phyloP scores from a whole-genome alignment of 106 monocot genomes.

The Dactylorhiza incarnata region DNA sequence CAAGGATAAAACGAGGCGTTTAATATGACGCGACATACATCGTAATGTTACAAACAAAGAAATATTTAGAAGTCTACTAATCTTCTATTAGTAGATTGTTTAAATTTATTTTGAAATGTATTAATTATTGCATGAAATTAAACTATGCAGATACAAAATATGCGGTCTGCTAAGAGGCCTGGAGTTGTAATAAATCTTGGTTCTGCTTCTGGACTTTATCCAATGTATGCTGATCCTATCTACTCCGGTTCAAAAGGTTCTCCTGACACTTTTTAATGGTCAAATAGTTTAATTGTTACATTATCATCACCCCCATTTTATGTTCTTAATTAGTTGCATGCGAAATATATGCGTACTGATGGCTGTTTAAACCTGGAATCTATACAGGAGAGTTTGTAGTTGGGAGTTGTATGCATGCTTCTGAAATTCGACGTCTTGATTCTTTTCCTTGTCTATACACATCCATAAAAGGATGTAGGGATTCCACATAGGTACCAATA shows the following conservation, averaged over 20 bases:
- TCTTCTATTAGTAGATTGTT: background rate
- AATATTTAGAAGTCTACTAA: background rate
- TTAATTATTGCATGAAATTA: background rate
- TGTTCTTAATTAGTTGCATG: background rate
- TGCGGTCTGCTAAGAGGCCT: conserved; percentile 46
- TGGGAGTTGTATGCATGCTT: background rate
- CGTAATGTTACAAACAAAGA: too few relatives aligned
- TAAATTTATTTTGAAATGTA: background rate
- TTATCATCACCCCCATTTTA: background rate
- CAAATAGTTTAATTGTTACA: background rate
- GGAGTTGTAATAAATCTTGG: conserved; percentile 90
- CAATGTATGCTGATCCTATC: conserved; percentile 46
- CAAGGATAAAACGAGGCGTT: too few relatives aligned
- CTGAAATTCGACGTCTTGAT: too few relatives aligned
- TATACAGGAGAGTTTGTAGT: background rate
- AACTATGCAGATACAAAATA: conserved; percentile 53
- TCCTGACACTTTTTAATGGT: background rate
- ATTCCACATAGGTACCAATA: too few relatives aligned
- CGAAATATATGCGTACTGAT: background rate
- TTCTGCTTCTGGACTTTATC: conserved; percentile 84
- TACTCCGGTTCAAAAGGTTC: conserved; percentile 88
- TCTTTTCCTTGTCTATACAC: too few relatives aligned
- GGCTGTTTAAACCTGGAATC: background rate
- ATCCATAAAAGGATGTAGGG: too few relatives aligned
- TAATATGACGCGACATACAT: too few relatives aligned